These are phyloP conservation scores for Chaetomiaceae sp. DNA, from an alignment of 2,329 filamentous ascomycete genomes.

Conservation along the genomic window DNA sequence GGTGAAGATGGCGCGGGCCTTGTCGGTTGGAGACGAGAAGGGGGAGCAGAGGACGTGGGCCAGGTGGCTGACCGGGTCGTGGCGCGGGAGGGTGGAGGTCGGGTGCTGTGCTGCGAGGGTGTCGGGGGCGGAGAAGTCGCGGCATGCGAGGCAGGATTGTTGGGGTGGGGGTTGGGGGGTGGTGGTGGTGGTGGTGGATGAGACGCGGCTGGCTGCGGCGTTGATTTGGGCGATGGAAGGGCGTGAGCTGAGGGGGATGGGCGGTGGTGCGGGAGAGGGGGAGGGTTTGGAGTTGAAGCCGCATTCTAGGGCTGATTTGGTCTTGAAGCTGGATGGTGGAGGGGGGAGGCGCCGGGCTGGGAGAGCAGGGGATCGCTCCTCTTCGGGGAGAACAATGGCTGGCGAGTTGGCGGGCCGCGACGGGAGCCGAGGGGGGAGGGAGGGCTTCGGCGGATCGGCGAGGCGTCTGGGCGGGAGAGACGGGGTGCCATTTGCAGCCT, in stretches of 20 bases:
- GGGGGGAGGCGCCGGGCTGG: constrained; percentile 39
- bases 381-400: constrained; percentile 42
- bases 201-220: constrained; percentile 35
- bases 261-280: constrained; percentile 43
- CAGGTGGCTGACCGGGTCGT: constrained; percentile 65
- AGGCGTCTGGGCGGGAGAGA: constrained; percentile 36
- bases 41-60: constrained; percentile 72
- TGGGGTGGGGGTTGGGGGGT: constrained; percentile 22
- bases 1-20: constrained; percentile 86
- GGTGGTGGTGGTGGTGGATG: constrained; percentile 26
- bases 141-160: constrained; percentile 67
- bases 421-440: constrained; percentile 48
- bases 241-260: constrained; percentile 48
- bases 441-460: constrained; percentile 34
- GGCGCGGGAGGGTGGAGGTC: constrained; percentile 61
- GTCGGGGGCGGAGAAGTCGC: constrained; percentile 84
- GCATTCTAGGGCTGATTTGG: constrained; percentile 30
- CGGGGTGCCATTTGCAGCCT: constrained; percentile 22
- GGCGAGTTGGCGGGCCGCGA: constrained; percentile 42
- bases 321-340: constrained; percentile 31
- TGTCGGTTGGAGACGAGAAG: constrained; percentile 80
- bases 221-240: constrained; percentile 50
- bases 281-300: constrained; percentile 26
- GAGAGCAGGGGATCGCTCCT: constrained; percentile 55
- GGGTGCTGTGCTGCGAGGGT: constrained; percentile 73